Percentiles rank a stretch among this genome's conserved stretches.
Conservation (phyloP, 2,329 filamentous ascomycete genomes). For the Aspergillus sergii region DNA sequence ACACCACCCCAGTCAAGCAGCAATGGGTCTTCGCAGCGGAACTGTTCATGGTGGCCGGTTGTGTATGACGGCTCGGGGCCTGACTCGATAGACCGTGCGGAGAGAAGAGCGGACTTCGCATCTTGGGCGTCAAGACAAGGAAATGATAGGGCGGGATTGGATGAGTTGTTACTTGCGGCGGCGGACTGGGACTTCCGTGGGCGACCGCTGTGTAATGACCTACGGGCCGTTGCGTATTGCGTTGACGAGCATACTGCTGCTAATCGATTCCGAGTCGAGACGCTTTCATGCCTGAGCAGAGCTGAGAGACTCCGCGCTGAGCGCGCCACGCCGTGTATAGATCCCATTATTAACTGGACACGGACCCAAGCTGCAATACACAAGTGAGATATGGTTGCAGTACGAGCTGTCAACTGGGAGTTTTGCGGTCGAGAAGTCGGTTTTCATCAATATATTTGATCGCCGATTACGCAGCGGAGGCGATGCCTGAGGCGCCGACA, state of each 20-base stretch:
- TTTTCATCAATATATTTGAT: not conserved
- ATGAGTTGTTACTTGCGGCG: constrained; percentile 44
- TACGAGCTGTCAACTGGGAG: not conserved
- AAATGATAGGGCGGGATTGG: constrained; percentile 85
- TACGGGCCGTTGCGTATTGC: constrained; percentile 3
- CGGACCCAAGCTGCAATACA: not conserved
- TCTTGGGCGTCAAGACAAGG: constrained; percentile 87
- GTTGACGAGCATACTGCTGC: constrained; percentile 1
- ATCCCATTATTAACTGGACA: constrained; percentile 17
- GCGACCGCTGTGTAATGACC: constrained; percentile 25
- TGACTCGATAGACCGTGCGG: constrained; percentile 65
- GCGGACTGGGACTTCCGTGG: constrained; percentile 22
- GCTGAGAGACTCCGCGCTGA: constrained; percentile 17
- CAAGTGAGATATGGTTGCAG: not conserved
- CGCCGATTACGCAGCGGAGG: not conserved
- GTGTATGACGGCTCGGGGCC: constrained; percentile 96
- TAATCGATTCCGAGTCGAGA: constrained; percentile 13
- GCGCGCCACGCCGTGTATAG: constrained; percentile 18
- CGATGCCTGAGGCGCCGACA: not conserved
- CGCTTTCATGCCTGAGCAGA: constrained; percentile 13
- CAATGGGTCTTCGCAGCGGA: constrained; percentile 72
- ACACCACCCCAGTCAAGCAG: constrained; percentile 93
- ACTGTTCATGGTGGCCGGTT: constrained; percentile 77
- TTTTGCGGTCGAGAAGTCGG: not conserved
- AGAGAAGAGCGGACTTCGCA: constrained; percentile 73